Evolutionary conservation across 441 rosid species (phyloP).

Genomic region (Biscutella laevigata): DNA sequence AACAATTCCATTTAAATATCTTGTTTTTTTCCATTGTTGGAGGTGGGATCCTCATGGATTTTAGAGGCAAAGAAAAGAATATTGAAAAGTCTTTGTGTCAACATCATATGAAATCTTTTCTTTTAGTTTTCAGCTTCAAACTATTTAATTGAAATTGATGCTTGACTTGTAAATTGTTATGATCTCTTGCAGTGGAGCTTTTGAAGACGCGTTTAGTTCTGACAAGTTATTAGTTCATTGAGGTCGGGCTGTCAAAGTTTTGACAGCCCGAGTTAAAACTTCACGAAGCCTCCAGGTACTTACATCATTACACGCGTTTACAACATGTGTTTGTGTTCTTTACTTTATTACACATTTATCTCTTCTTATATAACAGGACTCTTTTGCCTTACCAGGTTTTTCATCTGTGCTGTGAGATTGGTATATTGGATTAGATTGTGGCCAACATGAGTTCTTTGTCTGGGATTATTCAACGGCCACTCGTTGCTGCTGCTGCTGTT

Average conservation of each 20-base stretch:
- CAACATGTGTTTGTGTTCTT: slow-evolving; percentile 6
- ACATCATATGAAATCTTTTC: slow-evolving; percentile 12
- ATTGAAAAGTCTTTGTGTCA: slow-evolving; percentile 3
- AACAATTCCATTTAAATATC: background rate
- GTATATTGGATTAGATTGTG: slow-evolving; percentile 9
- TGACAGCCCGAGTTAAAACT: slow-evolving; percentile 27
- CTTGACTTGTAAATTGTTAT: slow-evolving; percentile 13
- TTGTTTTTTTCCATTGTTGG: background rate
- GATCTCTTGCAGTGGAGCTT: slow-evolving; percentile 11
- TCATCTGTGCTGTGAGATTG: slow-evolving; percentile 22
- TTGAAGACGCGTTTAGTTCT: slow-evolving; percentile 9
- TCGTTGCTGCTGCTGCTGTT: slow-evolving; percentile 71
- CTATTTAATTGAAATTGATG: background rate
- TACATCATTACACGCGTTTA: slow-evolving; percentile 22
- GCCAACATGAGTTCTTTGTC: slow-evolving; percentile 63
- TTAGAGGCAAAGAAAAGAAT: background rate
- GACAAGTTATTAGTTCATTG: slow-evolving; percentile 8
- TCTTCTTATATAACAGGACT: slow-evolving; percentile 13
- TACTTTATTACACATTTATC: background rate
- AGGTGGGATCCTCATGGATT: slow-evolving; percentile 17
- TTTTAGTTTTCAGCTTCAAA: slow-evolving; percentile 1
- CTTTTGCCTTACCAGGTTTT: background rate
- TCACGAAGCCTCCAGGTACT: slow-evolving; percentile 20
- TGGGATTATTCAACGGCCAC: slow-evolving; percentile 70
- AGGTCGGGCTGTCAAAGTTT: slow-evolving; percentile 22